Evolutionary conservation across 2,329 filamentous ascomycete genomes (phyloP).

Genomic region (Fusarium irregulare): DNA sequence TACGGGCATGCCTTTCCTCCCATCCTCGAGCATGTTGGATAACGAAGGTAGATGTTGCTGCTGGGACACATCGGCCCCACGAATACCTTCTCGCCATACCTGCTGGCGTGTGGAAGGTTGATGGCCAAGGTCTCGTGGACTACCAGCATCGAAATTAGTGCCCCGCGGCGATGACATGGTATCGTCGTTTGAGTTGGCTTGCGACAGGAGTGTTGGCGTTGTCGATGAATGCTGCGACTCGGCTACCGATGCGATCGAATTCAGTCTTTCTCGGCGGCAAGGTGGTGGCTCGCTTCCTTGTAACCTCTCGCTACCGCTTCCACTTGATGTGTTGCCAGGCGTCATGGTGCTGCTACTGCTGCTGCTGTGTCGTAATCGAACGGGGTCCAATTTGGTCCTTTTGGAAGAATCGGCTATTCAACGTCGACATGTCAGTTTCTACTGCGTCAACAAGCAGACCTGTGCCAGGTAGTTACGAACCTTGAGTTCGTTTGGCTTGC

Average conservation of each 20-base stretch:
- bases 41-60: constrained; percentile 59
- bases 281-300: constrained; percentile 62
- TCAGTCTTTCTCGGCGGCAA: constrained; percentile 59
- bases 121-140: constrained; percentile 44
- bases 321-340: constrained; percentile 53
- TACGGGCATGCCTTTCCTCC: constrained; percentile 36
- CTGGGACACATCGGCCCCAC: constrained; percentile 33
- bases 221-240: constrained; percentile 59
- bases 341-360: constrained; percentile 52
- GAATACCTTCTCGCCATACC: constrained; percentile 44
- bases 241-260: constrained; percentile 59
- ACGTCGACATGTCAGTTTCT: constrained; percentile 15
- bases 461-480: constrained; percentile 51
- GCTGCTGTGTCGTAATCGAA: constrained; percentile 52
- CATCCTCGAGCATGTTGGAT: constrained; percentile 60
- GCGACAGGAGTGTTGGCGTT: constrained; percentile 50
- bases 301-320: constrained; percentile 60
- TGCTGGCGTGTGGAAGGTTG: constrained; percentile 45
- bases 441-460: not conserved
- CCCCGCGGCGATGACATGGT: constrained; percentile 57
- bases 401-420: constrained; percentile 58
- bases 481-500: constrained; percentile 68
- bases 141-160: constrained; percentile 51
- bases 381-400: constrained; percentile 58
- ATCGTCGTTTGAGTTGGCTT: constrained; percentile 57